These are phyloP conservation scores for Eucalyptus pumila DNA, from an alignment of 345 rosid species.

Conservation along the genomic window DNA sequence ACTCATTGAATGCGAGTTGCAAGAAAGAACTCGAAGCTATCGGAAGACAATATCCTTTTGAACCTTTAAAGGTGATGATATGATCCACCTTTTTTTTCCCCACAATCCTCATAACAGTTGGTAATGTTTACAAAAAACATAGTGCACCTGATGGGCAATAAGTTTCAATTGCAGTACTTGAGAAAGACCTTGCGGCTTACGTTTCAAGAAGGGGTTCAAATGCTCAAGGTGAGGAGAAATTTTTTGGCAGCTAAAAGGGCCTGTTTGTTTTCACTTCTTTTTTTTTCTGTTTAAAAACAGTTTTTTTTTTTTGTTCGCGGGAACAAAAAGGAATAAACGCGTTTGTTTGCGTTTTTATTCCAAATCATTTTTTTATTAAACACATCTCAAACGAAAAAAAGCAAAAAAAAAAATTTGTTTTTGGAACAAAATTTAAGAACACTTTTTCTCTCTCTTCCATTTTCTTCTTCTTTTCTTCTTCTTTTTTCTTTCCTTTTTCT, in stretches of 20 bases:
- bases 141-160: neutral
- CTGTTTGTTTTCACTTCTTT: too few species aligned
- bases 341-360: too few species aligned
- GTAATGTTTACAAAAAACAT: neutral
- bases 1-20: conserved; percentile 50
- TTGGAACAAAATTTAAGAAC: too few species aligned
- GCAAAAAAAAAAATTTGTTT: too few species aligned
- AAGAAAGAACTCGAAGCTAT: conserved; percentile 68
- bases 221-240: conserved; percentile 57
- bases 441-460: too few species aligned
- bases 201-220: conserved; percentile 79
- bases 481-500: too few species aligned
- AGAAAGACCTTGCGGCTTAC: conserved; percentile 52
- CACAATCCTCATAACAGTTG: neutral
- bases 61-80: conserved; percentile 60
- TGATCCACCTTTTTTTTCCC: neutral
- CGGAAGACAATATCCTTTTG: conserved; percentile 60
- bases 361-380: too few species aligned
- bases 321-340: too few species aligned
- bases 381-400: too few species aligned
- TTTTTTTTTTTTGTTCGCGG: too few species aligned
- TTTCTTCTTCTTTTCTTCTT: too few species aligned
- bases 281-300: too few species aligned
- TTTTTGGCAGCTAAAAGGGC: neutral
- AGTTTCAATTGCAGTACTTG: conserved; percentile 40